These are phyloP conservation scores for Oxalis stricta DNA, from an alignment of 441 rosid genomes.

Conservation along the genomic window DNA sequence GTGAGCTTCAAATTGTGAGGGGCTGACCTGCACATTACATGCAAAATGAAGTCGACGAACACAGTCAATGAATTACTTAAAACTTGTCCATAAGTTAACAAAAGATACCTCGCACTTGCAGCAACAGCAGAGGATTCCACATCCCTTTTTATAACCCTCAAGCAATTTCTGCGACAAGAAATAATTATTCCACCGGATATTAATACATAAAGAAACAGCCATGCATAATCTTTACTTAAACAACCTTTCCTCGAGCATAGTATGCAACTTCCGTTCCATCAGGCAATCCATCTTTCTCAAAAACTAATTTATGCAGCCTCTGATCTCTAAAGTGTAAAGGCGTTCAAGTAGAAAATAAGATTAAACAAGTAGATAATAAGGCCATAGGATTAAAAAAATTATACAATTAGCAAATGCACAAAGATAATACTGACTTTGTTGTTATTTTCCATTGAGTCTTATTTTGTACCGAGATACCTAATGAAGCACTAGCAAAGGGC, in stretches of 20 bases:
- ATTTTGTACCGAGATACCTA: slow-evolving; percentile 23
- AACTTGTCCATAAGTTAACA: slow-evolving; percentile 11
- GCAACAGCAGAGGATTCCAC: slow-evolving; percentile 76
- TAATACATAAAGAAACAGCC: slow-evolving; percentile 6
- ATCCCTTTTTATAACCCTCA: slow-evolving; percentile 77
- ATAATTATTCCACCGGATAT: slow-evolving; percentile 10
- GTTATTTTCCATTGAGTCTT: slow-evolving; percentile 45
- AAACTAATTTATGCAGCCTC: slow-evolving; percentile 59
- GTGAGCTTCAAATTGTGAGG: slow-evolving; percentile 93
- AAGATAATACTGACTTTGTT: slow-evolving; percentile 33
- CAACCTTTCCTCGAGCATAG: slow-evolving; percentile 68
- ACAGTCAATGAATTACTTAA: slow-evolving; percentile 1
- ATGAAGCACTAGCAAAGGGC: slow-evolving; percentile 20
- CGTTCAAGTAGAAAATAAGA: slow-evolving; percentile 7
- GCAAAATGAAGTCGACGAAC: slow-evolving; percentile 6
- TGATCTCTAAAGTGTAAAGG: slow-evolving; percentile 41
- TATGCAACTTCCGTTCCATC: slow-evolving; percentile 79
- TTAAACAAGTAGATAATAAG: slow-evolving; percentile 7
- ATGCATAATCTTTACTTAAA: slow-evolving; percentile 12
- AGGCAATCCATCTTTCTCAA: slow-evolving; percentile 65
- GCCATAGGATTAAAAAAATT: neutral
- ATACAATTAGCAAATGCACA: neutral
- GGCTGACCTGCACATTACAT: slow-evolving; percentile 69
- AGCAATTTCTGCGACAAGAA: slow-evolving; percentile 68
- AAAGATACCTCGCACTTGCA: slow-evolving; percentile 76